Evolutionary conservation across 768 basidiomycete genomes (phyloP).

Genomic region (Termitomyces heimii): DNA sequence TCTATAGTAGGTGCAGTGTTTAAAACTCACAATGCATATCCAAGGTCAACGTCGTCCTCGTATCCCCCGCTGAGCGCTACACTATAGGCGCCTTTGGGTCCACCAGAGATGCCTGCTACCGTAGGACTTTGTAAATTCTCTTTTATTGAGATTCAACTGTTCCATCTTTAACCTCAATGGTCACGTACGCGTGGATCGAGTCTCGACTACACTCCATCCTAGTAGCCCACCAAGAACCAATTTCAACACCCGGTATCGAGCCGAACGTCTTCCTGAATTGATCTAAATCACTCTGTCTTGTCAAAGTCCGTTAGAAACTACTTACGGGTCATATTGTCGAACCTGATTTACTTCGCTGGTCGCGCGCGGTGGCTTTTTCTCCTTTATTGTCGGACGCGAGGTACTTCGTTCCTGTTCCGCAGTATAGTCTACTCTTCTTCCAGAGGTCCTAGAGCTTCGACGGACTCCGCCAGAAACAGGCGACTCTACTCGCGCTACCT

Average conservation of each 20-base stretch:
- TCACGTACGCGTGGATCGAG: constrained; percentile 77
- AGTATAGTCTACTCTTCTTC: constrained; percentile 51
- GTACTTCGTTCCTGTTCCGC: constrained; percentile 31
- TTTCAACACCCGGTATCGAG: constrained; percentile 67
- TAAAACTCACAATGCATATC: constrained; percentile 70
- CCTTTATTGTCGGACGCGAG: constrained; percentile 32
- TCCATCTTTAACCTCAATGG: neutral
- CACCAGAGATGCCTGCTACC: constrained; percentile 76
- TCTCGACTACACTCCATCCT: constrained; percentile 68
- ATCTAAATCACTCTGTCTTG: neutral
- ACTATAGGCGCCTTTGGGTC: constrained; percentile 70
- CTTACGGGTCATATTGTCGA: constrained; percentile 49
- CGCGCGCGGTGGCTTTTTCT: constrained; percentile 28
- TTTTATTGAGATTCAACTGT: neutral
- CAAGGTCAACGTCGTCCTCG: constrained; percentile 78
- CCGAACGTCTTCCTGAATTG: constrained; percentile 67
- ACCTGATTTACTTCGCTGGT: constrained; percentile 14
- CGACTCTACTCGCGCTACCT: constrained; percentile 22
- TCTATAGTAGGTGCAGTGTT: neutral
- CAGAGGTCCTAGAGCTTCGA: constrained; percentile 63
- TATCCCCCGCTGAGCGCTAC: constrained; percentile 88
- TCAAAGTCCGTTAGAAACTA: neutral
- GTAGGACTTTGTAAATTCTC: constrained; percentile 47
- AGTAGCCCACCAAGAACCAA: constrained; percentile 82
- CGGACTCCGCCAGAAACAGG: constrained; percentile 31